These are phyloP conservation scores for Scleroderma bovista DNA, from an alignment of 768 basidiomycete genomes.

Conservation along the genomic window DNA sequence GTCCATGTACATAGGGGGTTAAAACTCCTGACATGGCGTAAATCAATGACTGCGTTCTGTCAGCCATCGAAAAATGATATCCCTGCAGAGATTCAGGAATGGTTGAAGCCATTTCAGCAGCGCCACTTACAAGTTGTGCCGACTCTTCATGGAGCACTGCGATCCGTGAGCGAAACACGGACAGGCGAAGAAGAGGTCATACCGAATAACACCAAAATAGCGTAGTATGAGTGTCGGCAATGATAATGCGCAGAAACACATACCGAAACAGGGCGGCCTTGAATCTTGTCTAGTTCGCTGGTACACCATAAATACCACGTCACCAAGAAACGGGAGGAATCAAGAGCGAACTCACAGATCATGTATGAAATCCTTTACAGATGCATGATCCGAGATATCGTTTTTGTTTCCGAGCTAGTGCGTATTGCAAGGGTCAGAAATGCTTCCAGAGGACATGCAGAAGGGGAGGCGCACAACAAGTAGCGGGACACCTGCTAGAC, in stretches of 20 bases:
- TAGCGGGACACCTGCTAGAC: conserved; percentile 66
- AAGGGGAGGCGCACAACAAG: conserved; percentile 58
- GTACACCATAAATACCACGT: background rate
- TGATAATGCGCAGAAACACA: conserved; percentile 28
- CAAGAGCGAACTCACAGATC: too few species aligned
- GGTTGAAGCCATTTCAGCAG: background rate
- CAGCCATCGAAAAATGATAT: conserved; percentile 88
- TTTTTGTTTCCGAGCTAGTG: conserved; percentile 93
- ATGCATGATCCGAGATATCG: conserved; percentile 69
- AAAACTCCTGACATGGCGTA: background rate
- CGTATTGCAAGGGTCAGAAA: background rate
- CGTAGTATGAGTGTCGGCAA: background rate
- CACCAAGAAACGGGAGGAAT: background rate
- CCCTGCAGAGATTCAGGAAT: conserved; percentile 36
- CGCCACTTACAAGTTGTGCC: conserved; percentile 75
- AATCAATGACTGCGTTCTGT: conserved; percentile 63
- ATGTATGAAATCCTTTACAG: conserved; percentile 79
- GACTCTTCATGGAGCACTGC: conserved; percentile 95
- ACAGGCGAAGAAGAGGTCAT: conserved; percentile 17
- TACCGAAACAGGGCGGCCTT: conserved; percentile 80
- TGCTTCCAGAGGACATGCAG: background rate
- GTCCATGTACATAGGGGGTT: background rate
- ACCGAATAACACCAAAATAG: conserved; percentile 71
- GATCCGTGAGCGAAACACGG: too few species aligned
- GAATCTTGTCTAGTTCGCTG: conserved; percentile 67